Conservation (phyloP, 2,329 filamentous ascomycete species). For the Apiospora malaysiana region DNA sequence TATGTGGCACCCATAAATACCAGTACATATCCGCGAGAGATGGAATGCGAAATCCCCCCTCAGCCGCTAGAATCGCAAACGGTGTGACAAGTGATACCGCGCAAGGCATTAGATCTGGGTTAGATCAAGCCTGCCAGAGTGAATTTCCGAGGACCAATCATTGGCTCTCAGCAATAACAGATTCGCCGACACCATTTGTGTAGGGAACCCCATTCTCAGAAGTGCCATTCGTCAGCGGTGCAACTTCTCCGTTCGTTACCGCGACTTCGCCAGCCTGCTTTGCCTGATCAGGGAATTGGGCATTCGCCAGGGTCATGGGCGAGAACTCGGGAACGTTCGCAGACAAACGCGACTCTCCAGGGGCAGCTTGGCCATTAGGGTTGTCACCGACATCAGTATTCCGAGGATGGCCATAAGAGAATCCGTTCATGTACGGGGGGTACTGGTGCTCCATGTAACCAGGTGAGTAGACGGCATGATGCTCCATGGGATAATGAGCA, state of each 20-base stretch:
- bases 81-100: background rate
- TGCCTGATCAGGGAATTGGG: slow-evolving; percentile 15
- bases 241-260: slow-evolving; percentile 2
- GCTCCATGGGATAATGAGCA: slow-evolving; percentile 34
- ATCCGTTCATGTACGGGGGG: slow-evolving; percentile 40
- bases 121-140: slow-evolving; percentile 13
- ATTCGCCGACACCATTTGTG: slow-evolving; percentile 22
- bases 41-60: background rate
- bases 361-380: slow-evolving; percentile 33
- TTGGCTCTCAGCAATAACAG: slow-evolving; percentile 8
- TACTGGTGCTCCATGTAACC: slow-evolving; percentile 38
- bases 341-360: slow-evolving; percentile 58
- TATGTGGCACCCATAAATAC: slow-evolving; percentile 16
- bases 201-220: slow-evolving; percentile 13
- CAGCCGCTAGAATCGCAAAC: background rate
- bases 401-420: slow-evolving; percentile 33
- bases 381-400: slow-evolving; percentile 39
- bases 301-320: slow-evolving; percentile 38
- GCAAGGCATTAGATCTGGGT: slow-evolving; percentile 13
- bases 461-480: slow-evolving; percentile 37
- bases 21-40: slow-evolving; percentile 14
- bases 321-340: slow-evolving; percentile 69
- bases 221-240: slow-evolving; percentile 20
- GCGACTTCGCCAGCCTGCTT: slow-evolving; percentile 18
- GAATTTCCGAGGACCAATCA: background rate